Base-by-base conservation (phyloP, 331 rosid genomes). In the Phaseolus coccineus region DNA sequence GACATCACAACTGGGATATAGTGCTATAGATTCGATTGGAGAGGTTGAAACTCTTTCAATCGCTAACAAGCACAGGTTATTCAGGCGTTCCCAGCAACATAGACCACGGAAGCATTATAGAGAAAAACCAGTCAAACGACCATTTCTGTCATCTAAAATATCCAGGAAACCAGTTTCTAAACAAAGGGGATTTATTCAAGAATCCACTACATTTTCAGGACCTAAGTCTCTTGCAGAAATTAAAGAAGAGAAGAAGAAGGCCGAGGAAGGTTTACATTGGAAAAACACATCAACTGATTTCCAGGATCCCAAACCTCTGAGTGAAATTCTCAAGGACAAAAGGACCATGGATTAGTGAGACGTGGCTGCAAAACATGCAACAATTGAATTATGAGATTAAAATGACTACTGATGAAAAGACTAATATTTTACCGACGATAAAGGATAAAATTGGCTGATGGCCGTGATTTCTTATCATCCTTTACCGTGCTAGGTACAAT, bases 191-290 rank as follows among this genome's bases (percentile, higher is more conserved):
- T 81, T 28, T 25, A 30, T 56, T 75, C 81, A 53, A 22, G 77
- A 76, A 63, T 80, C 85, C 27, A 9, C 76, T 62, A 39, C 77
- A 75, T 94, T 91, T 83, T 80, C 86, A 9, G 97, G 97, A 79
- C 97, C 98, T 4, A 94, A 94, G 86, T 62, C 92, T 52, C 99
- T 95, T 53, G 88, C 91, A 53, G 96, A 89, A 87, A 90, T 93
- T 71, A 95, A 79, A 82, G 90, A 92, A 74, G 97, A 86, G 86
- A 92, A 84, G 82, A 87, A 70, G 74, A 85, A 75, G 73, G 82
- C 84, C 15, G 84, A 56, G 76, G 89, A 70, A 83, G 76, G 79
- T 25, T 74, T 84, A 7, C 78, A 69, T 37, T 69, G 63, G 63
- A 73, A 80, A 77, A 64, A 76, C 46, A 48, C 69, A 14, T 69